Conservation (phyloP, 2,329 filamentous ascomycete genomes). For the Chrysoporthe austroafricana region DNA sequence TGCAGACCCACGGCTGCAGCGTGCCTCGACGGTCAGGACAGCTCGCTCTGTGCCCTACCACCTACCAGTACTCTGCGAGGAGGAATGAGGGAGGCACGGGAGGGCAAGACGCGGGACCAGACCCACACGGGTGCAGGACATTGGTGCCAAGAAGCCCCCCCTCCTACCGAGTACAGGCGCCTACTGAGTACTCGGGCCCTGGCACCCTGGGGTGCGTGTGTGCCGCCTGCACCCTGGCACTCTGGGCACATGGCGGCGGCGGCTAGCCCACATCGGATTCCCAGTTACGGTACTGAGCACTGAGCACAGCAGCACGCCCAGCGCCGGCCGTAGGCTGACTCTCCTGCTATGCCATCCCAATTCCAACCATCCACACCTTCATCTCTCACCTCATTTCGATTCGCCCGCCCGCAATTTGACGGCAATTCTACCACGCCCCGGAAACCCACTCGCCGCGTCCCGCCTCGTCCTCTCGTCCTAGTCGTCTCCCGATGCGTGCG, state of each 20-base stretch:
- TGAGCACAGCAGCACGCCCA: too few relatives aligned
- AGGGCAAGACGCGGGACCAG: neutral
- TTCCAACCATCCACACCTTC: constrained; percentile 14
- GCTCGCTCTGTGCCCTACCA: neutral
- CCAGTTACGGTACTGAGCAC: neutral
- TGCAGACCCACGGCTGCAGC: neutral
- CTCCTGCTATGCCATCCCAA: neutral
- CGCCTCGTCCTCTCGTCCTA: neutral
- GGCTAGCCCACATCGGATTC: too few relatives aligned
- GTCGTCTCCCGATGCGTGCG: neutral
- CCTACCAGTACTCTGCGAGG: neutral
- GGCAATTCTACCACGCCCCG: constrained; percentile 10
- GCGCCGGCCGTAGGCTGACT: too few relatives aligned
- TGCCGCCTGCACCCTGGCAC: neutral
- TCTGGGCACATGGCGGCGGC: neutral
- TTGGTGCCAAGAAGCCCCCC: neutral
- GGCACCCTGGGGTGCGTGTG: neutral
- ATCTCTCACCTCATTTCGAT: constrained; percentile 20
- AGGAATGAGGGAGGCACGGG: neutral
- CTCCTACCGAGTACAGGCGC: neutral
- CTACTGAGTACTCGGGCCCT: neutral
- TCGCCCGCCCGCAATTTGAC: constrained; percentile 18
- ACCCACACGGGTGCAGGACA: neutral
- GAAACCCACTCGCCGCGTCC: constrained; percentile 6
- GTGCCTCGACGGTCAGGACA: neutral